Conservation (phyloP, 169 alveolate genomes). For the Neospora caninum region DNA sequence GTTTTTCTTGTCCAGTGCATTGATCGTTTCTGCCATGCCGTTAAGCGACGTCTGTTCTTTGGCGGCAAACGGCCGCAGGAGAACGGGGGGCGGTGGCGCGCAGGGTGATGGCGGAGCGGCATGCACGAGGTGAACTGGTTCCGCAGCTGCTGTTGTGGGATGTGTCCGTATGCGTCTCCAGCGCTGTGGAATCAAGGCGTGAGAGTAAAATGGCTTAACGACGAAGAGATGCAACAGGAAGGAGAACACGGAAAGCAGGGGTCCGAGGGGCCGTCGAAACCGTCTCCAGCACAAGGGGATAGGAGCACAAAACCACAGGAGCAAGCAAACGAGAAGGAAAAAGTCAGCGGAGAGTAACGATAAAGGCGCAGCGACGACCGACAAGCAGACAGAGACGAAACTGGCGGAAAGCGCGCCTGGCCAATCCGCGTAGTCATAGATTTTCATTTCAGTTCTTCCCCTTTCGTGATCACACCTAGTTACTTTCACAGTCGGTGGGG, state of each 20-base stretch:
- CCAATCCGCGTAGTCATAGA: background rate
- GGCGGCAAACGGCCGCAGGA: no score
- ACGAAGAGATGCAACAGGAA: background rate
- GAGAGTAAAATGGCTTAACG: constrained; percentile 69
- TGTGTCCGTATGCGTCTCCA: background rate
- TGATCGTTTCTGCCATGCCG: background rate
- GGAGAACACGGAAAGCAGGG: background rate
- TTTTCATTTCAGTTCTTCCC: no score
- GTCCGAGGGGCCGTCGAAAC: background rate
- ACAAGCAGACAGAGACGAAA: background rate
- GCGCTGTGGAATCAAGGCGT: constrained; percentile 72
- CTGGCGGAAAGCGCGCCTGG: background rate
- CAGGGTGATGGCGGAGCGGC: no score
- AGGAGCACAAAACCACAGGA: background rate
- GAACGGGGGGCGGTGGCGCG: no score
- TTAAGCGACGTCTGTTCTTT: no score
- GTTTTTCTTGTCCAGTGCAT: background rate
- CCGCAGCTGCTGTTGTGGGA: background rate
- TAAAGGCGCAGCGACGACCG: no score
- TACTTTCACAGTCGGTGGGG: no score
- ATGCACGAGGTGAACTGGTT: no score
- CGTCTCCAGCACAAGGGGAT: background rate
- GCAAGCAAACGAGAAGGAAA: background rate
- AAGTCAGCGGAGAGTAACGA: no score
- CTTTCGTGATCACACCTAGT: no score